phyloP scores from a whole-genome alignment of 192 early-diverging fungal species.

The Coemansia sp. region DNA sequence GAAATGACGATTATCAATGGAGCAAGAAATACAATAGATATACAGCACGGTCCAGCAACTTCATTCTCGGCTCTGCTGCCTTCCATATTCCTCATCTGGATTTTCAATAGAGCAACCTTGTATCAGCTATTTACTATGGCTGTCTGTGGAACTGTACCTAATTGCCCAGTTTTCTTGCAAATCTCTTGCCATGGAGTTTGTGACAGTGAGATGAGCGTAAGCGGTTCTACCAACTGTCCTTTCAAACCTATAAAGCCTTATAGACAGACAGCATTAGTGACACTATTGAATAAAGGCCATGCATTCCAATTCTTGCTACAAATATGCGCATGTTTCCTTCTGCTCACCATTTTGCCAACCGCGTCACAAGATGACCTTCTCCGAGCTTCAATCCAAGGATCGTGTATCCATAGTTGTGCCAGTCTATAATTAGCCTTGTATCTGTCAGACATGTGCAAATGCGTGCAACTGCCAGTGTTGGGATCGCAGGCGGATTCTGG shows the following conservation, averaged over 20 bases:
- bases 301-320: not conserved
- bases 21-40: not conserved
- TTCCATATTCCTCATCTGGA: too few relatives aligned
- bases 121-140: too few relatives aligned
- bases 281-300: not conserved
- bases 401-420: constrained; percentile 97
- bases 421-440: constrained; percentile 84
- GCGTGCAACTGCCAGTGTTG: constrained; percentile 80
- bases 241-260: constrained; percentile 34
- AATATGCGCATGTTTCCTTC: not conserved
- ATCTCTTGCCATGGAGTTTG: constrained; percentile 74
- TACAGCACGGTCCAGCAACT: too few relatives aligned
- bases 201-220: constrained; percentile 83
- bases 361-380: constrained; percentile 46
- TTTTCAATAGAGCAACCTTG: too few relatives aligned
- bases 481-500: constrained; percentile 96
- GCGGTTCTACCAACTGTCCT: constrained; percentile 55
- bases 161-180: constrained; percentile 63
- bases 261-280: not conserved
- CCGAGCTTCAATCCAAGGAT: constrained; percentile 78
- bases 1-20: too few relatives aligned
- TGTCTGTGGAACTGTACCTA: constrained; percentile 49
- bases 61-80: too few relatives aligned
- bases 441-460: constrained; percentile 65
- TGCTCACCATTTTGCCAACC: constrained; percentile 32